phyloP scores from a whole-genome alignment of 164 flowering plant genomes.

The Vitis rotundifolia region DNA sequence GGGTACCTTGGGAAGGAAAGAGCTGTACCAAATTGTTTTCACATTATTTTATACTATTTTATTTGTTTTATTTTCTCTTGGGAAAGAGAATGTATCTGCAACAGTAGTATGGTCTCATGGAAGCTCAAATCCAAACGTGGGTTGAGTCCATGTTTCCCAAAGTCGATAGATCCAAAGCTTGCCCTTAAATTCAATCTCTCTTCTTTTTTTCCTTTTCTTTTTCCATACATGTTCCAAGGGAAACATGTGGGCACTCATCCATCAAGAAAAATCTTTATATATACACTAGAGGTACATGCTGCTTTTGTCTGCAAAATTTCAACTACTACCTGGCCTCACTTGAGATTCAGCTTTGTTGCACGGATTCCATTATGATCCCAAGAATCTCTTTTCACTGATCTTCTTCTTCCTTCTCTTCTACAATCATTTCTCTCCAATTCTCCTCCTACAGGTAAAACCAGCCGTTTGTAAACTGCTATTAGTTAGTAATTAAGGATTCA shows the following conservation, averaged over 20 bases:
- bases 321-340: not conserved
- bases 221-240: slow-evolving; percentile 1
- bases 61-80: slow-evolving; percentile 4
- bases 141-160: slow-evolving; percentile 12
- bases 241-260: slow-evolving; percentile 26
- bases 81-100: slow-evolving; percentile 16
- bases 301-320: slow-evolving; percentile 15
- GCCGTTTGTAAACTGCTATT: not conserved
- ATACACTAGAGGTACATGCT: not conserved
- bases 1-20: slow-evolving; percentile 19
- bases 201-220: not conserved
- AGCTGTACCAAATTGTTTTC: not conserved
- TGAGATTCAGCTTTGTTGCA: not conserved
- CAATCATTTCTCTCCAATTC: not conserved
- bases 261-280: not conserved
- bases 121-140: slow-evolving; percentile 15
- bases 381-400: not conserved
- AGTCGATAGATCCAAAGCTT: slow-evolving; percentile 37
- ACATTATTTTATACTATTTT: not conserved
- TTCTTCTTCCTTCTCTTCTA: not conserved
- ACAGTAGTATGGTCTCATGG: slow-evolving; percentile 2
- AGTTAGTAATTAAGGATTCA: not conserved
- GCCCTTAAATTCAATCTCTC: not conserved
- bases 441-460: not conserved
- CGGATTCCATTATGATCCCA: not conserved